Base-by-base conservation (phyloP, 2,329 filamentous ascomycete species). In the Colletotrichum eremochloae region DNA sequence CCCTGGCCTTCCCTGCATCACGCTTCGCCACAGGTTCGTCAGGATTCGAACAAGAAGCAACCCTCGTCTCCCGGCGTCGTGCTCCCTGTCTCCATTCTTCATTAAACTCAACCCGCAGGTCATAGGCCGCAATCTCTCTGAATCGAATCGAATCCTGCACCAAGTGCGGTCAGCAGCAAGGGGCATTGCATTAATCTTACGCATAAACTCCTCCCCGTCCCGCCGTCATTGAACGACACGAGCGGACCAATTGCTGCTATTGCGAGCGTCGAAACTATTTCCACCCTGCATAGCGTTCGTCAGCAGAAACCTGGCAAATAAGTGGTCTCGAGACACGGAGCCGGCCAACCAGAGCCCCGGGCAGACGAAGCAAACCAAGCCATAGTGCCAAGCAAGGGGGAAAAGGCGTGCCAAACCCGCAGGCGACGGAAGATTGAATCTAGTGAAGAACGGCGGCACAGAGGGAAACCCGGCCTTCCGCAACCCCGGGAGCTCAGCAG, bases 71-170 rank as follows among this genome's bases (percentile, higher is more conserved):
- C 24, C 20, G 48, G 48, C 38, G 24, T 15, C 42, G 48, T 56
- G 53, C 42, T 20, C 55, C 20, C n/a, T 31, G 48, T 48, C 66
- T 70, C 60, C 61, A 65, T 56, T 64, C 70, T 60, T 70, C 46
- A 72, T 72, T 72, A 72, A 70, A 72, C 61, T 70, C 60, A 46
- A 69, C 58, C 60, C 68, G 66, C 60, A 72, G 64, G 29, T 50
- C 9, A n/a, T 46, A 24, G 52, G 60, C 61, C 60, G 60, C 66
- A 69, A 72, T 69, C 38, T 61, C 60, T 69, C 55, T 55, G 69
- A 56, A 69, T 60, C 60, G 69, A 66, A 31, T 48, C 12, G 2
- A 9, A 9, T 2, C 65, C 68, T 58, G 36, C 64, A 38, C 68
- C 58, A 64, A 58, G 40, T 53, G 38, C 61, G 20, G 61, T 20